phyloP scores from a whole-genome alignment of 306 rosid species.

The Senna tora region DNA sequence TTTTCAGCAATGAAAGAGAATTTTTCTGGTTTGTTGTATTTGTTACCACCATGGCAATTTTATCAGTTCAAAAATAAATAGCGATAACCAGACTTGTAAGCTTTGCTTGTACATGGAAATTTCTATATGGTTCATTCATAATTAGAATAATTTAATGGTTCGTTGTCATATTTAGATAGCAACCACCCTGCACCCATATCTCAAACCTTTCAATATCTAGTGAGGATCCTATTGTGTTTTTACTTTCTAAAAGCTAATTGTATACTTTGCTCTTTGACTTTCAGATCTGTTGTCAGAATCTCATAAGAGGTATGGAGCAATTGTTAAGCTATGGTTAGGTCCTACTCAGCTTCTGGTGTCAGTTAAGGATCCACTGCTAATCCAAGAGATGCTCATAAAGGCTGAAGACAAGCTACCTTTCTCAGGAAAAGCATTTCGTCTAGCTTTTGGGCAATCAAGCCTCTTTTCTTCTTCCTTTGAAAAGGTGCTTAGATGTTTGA shows the following conservation, averaged over 20 bases:
- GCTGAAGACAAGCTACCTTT: constrained; percentile 75
- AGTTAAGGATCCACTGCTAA: constrained; percentile 62
- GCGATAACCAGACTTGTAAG: neutral
- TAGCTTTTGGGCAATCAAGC: constrained; percentile 75
- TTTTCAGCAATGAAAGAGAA: neutral
- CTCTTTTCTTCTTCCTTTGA: constrained; percentile 79
- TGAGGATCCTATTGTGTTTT: neutral
- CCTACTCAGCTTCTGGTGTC: constrained; percentile 86
- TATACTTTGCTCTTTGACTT: constrained; percentile 30
- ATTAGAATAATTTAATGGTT: neutral
- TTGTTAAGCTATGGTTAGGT: constrained; percentile 85
- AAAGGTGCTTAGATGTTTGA: constrained; percentile 47
- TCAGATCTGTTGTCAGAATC: constrained; percentile 65
- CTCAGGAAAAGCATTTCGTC: constrained; percentile 63
- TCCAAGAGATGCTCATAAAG: constrained; percentile 73
- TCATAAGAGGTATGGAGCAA: constrained; percentile 68
- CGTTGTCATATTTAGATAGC: neutral
- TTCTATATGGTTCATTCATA: neutral
- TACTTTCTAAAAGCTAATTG: neutral
- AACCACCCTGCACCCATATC: neutral
- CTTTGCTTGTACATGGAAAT: constrained; percentile 7
- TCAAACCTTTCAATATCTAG: neutral
- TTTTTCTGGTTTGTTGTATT: neutral
- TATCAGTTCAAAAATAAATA: neutral
- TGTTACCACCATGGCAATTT: neutral